Percentiles rank a stretch among this genome's conserved stretches.
Evolutionary conservation across 768 basidiomycete genomes (phyloP).

Genomic region (Tricholoma bakamatsutake): DNA sequence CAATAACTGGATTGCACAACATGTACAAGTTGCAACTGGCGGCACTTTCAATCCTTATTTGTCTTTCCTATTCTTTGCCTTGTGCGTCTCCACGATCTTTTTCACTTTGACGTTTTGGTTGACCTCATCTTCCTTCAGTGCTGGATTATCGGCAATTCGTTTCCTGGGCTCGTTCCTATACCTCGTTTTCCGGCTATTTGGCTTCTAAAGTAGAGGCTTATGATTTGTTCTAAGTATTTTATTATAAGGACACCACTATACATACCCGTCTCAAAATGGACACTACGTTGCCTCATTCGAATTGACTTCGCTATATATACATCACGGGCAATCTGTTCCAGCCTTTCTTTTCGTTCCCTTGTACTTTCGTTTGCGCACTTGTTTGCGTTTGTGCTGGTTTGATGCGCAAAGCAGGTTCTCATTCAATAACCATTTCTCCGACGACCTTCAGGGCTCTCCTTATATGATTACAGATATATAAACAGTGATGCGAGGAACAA

Average conservation of each 20-base stretch:
- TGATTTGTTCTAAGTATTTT: neutral
- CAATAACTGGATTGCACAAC: constrained; percentile 59
- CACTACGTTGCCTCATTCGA: neutral
- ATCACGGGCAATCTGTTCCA: no score
- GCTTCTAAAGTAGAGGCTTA: constrained; percentile 32
- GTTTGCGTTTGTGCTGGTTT: neutral
- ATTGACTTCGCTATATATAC: no score
- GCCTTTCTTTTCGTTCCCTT: no score
- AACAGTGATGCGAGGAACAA: neutral
- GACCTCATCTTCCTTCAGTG: constrained; percentile 32
- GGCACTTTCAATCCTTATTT: constrained; percentile 86
- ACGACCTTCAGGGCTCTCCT: neutral
- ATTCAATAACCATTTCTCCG: neutral
- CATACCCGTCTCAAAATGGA: neutral
- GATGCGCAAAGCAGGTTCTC: neutral
- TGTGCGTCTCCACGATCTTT: constrained; percentile 17
- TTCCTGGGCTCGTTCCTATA: constrained; percentile 78
- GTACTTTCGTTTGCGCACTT: no score
- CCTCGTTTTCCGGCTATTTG: constrained; percentile 69
- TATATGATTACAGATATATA: constrained; percentile 1
- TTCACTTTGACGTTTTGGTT: neutral
- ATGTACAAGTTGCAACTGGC: constrained; percentile 44
- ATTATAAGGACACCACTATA: neutral
- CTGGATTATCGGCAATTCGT: constrained; percentile 74
- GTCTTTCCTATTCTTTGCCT: constrained; percentile 60